Percentiles rank a stretch among this genome's conserved stretches.
Evolutionary conservation across 306 rosid species (phyloP).

Genomic region (Alnus glutinosa): DNA sequence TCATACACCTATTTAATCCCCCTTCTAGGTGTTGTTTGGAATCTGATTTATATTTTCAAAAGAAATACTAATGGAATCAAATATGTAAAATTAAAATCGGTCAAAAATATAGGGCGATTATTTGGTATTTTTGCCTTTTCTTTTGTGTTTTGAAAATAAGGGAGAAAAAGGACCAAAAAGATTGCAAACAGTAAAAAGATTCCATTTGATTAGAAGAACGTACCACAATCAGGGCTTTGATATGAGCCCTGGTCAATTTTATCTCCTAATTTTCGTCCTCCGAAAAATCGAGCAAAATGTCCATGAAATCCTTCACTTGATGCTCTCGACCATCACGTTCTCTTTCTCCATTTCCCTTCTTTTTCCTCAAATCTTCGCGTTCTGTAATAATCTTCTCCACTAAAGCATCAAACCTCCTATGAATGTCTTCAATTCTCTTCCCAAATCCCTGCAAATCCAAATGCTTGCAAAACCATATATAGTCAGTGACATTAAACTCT

Average conservation of each 20-base stretch:
- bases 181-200: too few relatives aligned
- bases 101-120: too few relatives aligned
- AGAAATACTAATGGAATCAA: too few relatives aligned
- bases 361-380: slow-evolving; percentile 28
- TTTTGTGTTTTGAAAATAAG: too few relatives aligned
- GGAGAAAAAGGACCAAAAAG: too few relatives aligned
- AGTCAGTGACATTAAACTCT: slow-evolving; percentile 36
- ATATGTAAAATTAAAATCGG: too few relatives aligned
- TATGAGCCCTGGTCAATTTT: slow-evolving; percentile 34
- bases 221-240: slow-evolving; percentile 50
- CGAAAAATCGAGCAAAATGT: slow-evolving; percentile 38
- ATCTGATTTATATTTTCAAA: too few relatives aligned
- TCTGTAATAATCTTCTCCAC: slow-evolving; percentile 44
- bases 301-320: slow-evolving; percentile 42
- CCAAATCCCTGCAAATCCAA: slow-evolving; percentile 35
- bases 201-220: neutral
- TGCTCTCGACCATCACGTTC: neutral
- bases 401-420: slow-evolving; percentile 34
- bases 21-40: too few relatives aligned
- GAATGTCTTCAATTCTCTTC: slow-evolving; percentile 35
- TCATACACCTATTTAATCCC: too few relatives aligned
- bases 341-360: slow-evolving; percentile 8
- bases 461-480: slow-evolving; percentile 37
- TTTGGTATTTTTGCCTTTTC: too few relatives aligned
- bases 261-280: slow-evolving; percentile 31